These are phyloP conservation scores for Acanthamoeba rhysodes DNA, from an alignment of 208 protist species.

Conservation along the genomic window DNA sequence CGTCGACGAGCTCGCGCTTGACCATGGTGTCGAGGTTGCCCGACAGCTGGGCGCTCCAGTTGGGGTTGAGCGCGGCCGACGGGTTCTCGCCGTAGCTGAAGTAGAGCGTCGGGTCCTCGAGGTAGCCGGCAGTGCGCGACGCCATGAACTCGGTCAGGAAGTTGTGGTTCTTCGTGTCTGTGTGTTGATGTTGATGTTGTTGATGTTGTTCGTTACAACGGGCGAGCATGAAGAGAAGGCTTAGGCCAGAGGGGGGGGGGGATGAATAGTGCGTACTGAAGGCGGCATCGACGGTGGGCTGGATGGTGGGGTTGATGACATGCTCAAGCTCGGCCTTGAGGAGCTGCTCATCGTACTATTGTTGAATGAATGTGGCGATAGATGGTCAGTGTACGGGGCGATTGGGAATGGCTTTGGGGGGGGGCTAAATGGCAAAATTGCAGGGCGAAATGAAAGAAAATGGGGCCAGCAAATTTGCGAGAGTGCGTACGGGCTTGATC, in stretches of 20 bases:
- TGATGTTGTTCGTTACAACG: neutral
- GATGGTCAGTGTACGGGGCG: neutral
- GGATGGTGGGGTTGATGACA: neutral
- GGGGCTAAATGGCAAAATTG: neutral
- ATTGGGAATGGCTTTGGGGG: neutral
- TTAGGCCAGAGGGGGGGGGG: neutral
- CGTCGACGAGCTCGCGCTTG: neutral
- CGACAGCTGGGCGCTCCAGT: neutral
- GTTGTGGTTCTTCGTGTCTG: constrained; percentile 63
- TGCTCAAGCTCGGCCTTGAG: neutral
- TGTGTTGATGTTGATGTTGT: neutral
- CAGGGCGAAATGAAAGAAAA: too few species aligned
- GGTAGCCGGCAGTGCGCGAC: constrained; percentile 56
- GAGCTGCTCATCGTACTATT: neutral
- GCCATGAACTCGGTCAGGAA: constrained; percentile 48
- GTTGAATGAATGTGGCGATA: too few species aligned
- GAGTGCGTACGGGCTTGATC: constrained; percentile 2
- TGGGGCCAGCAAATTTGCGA: neutral
- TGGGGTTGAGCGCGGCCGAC: neutral
- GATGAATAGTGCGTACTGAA: neutral
- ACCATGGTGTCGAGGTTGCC: neutral
- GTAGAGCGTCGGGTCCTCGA: constrained; percentile 61
- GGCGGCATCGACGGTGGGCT: neutral
- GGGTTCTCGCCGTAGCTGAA: constrained; percentile 68
- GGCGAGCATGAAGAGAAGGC: too few species aligned